Evolutionary conservation across 2,329 filamentous ascomycete genomes (phyloP), one percentile per base, ranked within the genome.

Genomic region (Apiospora aurea): DNA sequence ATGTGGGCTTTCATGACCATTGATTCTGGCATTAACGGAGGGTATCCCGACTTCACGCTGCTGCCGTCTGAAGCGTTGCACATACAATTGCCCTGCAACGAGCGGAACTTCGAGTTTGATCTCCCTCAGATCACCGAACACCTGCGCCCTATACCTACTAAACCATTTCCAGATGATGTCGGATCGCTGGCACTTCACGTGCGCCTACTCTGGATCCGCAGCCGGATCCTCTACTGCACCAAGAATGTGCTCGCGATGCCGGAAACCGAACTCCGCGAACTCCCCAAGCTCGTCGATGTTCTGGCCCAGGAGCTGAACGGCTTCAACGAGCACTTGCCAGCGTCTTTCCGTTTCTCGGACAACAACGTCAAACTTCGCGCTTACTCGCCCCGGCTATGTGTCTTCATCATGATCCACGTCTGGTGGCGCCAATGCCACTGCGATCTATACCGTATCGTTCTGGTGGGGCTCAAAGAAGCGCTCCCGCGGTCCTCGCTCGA

Each of bases 271-370:
- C 79, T 89, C 16, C 82, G 82, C 4, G 80, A 84, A 18, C 80
- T 89, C 16, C 84, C 87, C 64, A 80, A 81, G 1, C 78, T 86
- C 10, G 85, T 87, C 72, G 85, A 85, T 73, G 85, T 86, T 46
- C 84, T 90, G 4, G 81, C 80, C 6, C 78, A 79, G 13, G 83
- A 85, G 74, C 78, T 86, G 18, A 84, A 85, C 18, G 84, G 85
- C 16, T 90, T 90, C 73, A 87, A 87, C 66, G 83, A 85, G 26
- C 82, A 87, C 34, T 78, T 90, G 6, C 88, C 88, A 1, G 81
- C 85, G 0, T 89, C 87, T 13, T 90, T 90, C 75, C 86, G 87
- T 67, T 90, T 88, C 78, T 89, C 87, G 14, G 87, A 89, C 73
- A 86, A 83, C 73, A 89, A 89, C 43, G 80, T 89, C 4, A 84